Base-by-base conservation (phyloP, 768 basidiomycete genomes). In the Tylopilus rubrobrunneus region DNA sequence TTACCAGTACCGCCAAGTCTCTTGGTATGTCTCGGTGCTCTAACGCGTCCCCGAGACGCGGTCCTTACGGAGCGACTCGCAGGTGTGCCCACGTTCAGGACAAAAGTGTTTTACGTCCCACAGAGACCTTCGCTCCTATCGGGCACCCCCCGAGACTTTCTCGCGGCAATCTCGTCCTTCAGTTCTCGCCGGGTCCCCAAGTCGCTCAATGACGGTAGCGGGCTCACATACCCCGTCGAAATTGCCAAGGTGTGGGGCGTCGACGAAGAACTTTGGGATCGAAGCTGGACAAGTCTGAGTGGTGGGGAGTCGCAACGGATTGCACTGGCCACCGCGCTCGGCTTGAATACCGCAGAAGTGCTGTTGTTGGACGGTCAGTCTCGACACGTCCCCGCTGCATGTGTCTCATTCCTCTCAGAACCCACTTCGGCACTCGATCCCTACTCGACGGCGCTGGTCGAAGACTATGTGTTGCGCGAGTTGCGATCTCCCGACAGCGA, bases 351-450 rank as follows among this genome's bases (percentile, higher is more conserved):
- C 0, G 89, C 91, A 0, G 90, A 94, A 63, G 74, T 95, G 0
- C 70, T 96, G 15, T 75, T 95, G 48, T 75, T 86, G 40, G 93
- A 89, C 64, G 93, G 92, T 90, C 40, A 45, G 80, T 73, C 15
- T 37, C 19, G 37, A 31, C 4, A 33, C 44, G 17, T 31, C 31
- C 23, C 34, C 33, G 15, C 37, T 19, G 10, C 31, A 31, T 25
- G n/a, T 31, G 39, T 29, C 36, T 56, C 7, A 49, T 56, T 40
- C 21, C 8, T 31, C 57, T 7, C 58, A 95, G 93, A 96, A 69
- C 93, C 93, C 2, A 95, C 93, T 0, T 92, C 89, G 9, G 93
- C 93, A 0, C 75, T 96, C 51, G 93, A 96, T 67, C 74, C 82
- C 15, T 78, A 78, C 31, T 80, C 86, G 1, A 85, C 85, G 14